Evolutionary conservation across 129 eudicot species (phyloP).

Genomic region (Cynara cardunculus): DNA sequence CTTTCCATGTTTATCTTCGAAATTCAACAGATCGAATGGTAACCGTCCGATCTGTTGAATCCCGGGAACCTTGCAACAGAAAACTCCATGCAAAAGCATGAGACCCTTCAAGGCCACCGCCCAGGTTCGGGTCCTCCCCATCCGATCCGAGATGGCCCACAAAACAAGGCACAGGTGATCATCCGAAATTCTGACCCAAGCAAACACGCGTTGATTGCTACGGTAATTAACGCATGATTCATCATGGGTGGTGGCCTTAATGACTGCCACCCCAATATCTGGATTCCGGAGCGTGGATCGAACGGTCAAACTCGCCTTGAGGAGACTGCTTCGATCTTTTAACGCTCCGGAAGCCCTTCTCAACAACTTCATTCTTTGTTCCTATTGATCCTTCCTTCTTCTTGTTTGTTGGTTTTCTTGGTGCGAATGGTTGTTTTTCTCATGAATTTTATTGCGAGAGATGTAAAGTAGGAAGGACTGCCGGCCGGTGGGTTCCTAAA

Average conservation of each 20-base stretch:
- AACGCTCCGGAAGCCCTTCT: slow-evolving; percentile 51
- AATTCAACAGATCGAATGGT: slow-evolving; percentile 55
- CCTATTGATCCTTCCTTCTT: not conserved
- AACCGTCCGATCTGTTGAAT: slow-evolving; percentile 54
- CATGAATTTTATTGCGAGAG: too few species aligned
- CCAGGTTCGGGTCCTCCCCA: slow-evolving; percentile 52
- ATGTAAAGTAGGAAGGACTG: too few species aligned
- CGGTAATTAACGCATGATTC: slow-evolving; percentile 38
- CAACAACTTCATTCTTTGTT: slow-evolving; percentile 60
- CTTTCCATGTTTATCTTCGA: slow-evolving; percentile 35
- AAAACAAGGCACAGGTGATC: slow-evolving; percentile 39
- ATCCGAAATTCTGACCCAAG: slow-evolving; percentile 55
- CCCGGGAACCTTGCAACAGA: slow-evolving; percentile 43
- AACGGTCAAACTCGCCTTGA: slow-evolving; percentile 36
- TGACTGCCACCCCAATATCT: slow-evolving; percentile 49
- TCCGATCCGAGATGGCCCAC: slow-evolving; percentile 39
- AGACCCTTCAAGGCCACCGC: slow-evolving; percentile 64
- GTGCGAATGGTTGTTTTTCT: not conserved
- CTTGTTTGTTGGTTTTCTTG: not conserved
- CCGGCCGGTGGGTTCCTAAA: too few species aligned
- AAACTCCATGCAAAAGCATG: slow-evolving; percentile 62
- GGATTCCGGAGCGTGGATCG: slow-evolving; percentile 52
- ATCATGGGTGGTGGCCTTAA: slow-evolving; percentile 70
- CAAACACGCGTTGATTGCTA: slow-evolving; percentile 40
- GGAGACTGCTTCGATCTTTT: slow-evolving; percentile 64